Evolutionary conservation across 2,329 filamentous ascomycete genomes (phyloP).

Genomic region (Myriangium duriaei): DNA sequence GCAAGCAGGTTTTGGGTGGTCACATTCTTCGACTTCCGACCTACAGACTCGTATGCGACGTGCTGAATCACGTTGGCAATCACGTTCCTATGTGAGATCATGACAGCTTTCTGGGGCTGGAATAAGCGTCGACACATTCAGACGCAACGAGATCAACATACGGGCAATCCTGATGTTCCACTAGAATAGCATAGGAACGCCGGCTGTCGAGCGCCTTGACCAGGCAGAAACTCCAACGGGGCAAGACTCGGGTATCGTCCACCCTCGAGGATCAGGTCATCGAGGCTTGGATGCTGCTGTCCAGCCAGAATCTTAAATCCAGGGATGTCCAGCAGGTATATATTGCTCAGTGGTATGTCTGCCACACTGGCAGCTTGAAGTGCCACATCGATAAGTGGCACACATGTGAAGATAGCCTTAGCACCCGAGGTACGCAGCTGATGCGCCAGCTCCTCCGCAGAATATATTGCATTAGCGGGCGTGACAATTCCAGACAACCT

Average conservation of each 20-base stretch:
- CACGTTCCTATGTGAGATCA: constrained; percentile 62
- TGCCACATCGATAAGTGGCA: constrained; percentile 48
- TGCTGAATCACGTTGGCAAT: constrained; percentile 59
- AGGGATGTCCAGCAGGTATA: constrained; percentile 56
- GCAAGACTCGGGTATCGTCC: constrained; percentile 38
- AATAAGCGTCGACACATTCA: not conserved
- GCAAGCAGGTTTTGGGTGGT: constrained; percentile 34
- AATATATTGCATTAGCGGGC: constrained; percentile 60
- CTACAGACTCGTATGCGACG: constrained; percentile 31
- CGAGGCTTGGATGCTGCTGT: constrained; percentile 50
- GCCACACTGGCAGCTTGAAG: constrained; percentile 47
- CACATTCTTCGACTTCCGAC: constrained; percentile 22
- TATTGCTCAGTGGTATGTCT: constrained; percentile 46
- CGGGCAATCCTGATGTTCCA: constrained; percentile 63
- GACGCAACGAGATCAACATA: constrained; percentile 27
- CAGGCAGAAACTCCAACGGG: constrained; percentile 42
- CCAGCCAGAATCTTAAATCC: constrained; percentile 34
- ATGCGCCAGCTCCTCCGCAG: constrained; percentile 50
- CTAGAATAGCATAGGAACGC: constrained; percentile 66
- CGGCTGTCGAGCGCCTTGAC: constrained; percentile 51
- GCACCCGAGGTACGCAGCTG: constrained; percentile 54
- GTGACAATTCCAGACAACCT: constrained; percentile 55
- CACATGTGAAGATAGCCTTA: constrained; percentile 54
- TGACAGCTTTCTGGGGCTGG: constrained; percentile 55
- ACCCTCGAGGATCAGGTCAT: constrained; percentile 50